Base-by-base conservation (phyloP, 2,329 filamentous ascomycete genomes). In the Curvularia hawaiiensis region DNA sequence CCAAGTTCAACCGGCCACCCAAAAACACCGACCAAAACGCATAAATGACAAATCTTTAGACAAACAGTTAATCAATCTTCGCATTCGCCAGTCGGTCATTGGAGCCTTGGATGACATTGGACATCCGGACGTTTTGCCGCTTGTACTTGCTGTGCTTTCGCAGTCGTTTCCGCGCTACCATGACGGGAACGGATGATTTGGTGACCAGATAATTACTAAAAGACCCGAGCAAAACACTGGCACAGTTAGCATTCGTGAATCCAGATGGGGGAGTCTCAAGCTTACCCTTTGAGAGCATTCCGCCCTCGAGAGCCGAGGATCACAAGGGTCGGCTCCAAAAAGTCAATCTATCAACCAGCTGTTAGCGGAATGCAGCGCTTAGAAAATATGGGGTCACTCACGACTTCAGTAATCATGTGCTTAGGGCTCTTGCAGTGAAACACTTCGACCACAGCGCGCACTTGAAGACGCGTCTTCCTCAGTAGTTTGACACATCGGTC, bases 371-470 rank as follows among this genome's bases (percentile, higher is more conserved):
- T 41, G 44, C 45, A 48, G 53, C 61, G 43, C 61, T 51, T 58
- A 41, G 33, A 6, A 43, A 59, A 67, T 52, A 12, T 31, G 30
- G 54, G 38, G 7, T 35, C 47, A 80, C 84, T 77, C 71, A 86
- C 84, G 66, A 97, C 92, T 80, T 98, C 95, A 0, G 92, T 96
- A 63, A 99, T 92, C 80, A 98, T 84, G 75, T 97, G 93, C 76
- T 95, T 94, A 4, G 95, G 92, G 71, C 91, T 97, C 83, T 97
- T 98, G 88, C 95, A 98, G 78, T 98, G 95, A 65, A 99, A 89
- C 28, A 98, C 94, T 78, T 99, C 95, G 33, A 99, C 89, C 50
- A 97, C 92, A 47, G 97, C 90, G 56, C 92, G 88, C 48, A 97
- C 93, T 75, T 99, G 94, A 57, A 99, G 81, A 63, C 90, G 87